A percentile compares a stretch with the other conserved stretches of the same genome.
phyloP scores from a whole-genome alignment of 108 stramenopile genomes.

The Nitzschia palea region DNA sequence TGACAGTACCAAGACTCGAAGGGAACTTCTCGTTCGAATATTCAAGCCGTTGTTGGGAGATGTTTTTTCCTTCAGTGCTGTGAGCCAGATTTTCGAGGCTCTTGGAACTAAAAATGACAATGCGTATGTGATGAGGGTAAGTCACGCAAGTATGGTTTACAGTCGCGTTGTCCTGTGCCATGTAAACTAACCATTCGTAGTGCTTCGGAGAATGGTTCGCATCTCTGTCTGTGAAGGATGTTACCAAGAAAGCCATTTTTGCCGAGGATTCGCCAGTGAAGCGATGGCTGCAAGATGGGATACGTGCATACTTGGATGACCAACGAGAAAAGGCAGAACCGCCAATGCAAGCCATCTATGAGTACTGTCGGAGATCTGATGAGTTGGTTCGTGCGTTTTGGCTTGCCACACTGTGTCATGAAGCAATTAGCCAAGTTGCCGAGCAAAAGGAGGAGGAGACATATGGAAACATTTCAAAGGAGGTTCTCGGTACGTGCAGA shows the following conservation, averaged over 20 bases:
- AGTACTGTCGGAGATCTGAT: conserved; percentile 60
- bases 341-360: conserved; percentile 45
- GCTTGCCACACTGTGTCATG: conserved; percentile 62
- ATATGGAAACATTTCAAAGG: conserved; percentile 58
- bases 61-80: conserved; percentile 70
- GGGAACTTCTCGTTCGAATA: conserved; percentile 56
- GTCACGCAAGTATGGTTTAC: background rate
- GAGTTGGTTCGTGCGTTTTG: conserved; percentile 74
- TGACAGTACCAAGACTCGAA: conserved; percentile 63
- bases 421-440: conserved; percentile 56
- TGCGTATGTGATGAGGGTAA: conserved; percentile 51
- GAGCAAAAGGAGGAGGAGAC: conserved; percentile 62
- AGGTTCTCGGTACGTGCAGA: conserved; percentile 2
- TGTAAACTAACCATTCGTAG: background rate
- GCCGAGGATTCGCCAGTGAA: conserved; percentile 60
- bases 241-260: conserved; percentile 49
- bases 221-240: conserved; percentile 46
- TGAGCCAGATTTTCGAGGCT: conserved; percentile 55
- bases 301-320: conserved; percentile 24
- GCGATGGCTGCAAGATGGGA: conserved; percentile 70
- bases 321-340: conserved; percentile 12
- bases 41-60: conserved; percentile 73
- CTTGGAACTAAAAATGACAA: conserved; percentile 60
- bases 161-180: background rate
- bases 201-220: conserved; percentile 86